Conservation (phyloP, 129 eudicot species). For the Chrysanthemum seticuspe region DNA sequence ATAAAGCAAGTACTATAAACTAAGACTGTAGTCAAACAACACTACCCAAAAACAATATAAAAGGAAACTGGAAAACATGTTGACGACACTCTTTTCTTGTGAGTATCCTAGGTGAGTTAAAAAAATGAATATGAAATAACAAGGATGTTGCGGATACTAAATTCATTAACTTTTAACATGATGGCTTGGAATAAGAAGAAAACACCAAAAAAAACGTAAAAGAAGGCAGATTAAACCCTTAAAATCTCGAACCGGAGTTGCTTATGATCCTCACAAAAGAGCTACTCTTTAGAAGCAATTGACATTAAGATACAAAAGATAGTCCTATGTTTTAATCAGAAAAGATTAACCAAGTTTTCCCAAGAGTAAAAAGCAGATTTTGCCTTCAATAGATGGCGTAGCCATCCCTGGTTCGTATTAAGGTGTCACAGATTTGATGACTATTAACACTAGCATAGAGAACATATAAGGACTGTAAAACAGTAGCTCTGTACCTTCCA, state of each 20-base stretch:
- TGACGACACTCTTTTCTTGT: neutral
- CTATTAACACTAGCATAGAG: neutral
- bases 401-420: neutral
- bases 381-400: neutral
- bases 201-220: neutral
- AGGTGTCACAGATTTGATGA: neutral
- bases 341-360: neutral
- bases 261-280: neutral
- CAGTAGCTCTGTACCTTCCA: constrained; percentile 59
- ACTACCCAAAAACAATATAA: no score
- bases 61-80: neutral
- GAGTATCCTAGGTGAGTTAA: neutral
- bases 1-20: neutral
- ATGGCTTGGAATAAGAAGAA: neutral
- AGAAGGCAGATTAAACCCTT: neutral
- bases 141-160: neutral
- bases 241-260: neutral
- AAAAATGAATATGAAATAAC: neutral
- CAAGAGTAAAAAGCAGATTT: neutral
- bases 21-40: neutral
- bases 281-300: neutral
- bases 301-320: neutral
- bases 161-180: no score
- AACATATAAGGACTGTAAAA: neutral
- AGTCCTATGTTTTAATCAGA: neutral